These are phyloP conservation scores for Nemania sp. DNA, from an alignment of 2,329 filamentous ascomycete species.

Conservation along the genomic window DNA sequence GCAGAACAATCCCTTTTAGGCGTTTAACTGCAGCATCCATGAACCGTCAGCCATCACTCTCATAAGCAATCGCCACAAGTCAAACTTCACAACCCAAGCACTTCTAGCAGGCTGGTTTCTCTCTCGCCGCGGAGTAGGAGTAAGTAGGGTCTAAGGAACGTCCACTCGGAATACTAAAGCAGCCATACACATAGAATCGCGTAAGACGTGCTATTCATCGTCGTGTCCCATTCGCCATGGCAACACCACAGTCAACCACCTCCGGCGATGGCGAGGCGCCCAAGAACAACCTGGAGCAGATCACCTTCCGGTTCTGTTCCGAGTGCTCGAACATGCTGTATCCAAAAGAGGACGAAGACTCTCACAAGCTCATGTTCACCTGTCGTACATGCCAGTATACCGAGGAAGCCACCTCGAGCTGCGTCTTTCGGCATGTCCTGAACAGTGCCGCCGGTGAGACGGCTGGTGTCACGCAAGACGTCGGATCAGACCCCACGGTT, in stretches of 20 bases:
- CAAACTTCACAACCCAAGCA: not conserved
- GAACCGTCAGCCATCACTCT: not conserved
- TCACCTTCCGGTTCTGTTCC: slow-evolving; percentile 96
- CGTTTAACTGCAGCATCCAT: too few relatives aligned
- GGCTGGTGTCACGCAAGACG: slow-evolving; percentile 95
- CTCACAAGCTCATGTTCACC: slow-evolving; percentile 86
- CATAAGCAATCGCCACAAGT: too few relatives aligned
- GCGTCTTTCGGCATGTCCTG: slow-evolving; percentile 94
- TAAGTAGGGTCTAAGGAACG: slow-evolving; percentile 2
- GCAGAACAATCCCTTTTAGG: too few relatives aligned
- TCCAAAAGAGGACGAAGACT: slow-evolving; percentile 87
- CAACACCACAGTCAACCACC: slow-evolving; percentile 58
- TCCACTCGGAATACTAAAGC: not conserved
- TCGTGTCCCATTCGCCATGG: slow-evolving; percentile 47
- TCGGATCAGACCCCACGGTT: slow-evolving; percentile 98
- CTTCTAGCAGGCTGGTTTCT: not conserved
- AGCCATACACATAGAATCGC: too few relatives aligned
- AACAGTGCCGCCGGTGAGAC: slow-evolving; percentile 92
- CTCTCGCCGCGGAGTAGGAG: not conserved
- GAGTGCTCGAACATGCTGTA: slow-evolving; percentile 99
- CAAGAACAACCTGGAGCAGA: slow-evolving; percentile 70
- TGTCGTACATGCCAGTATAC: slow-evolving; percentile 95
- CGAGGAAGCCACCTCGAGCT: slow-evolving; percentile 82
- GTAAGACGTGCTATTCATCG: slow-evolving; percentile 5
- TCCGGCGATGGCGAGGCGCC: slow-evolving; percentile 45